Evolutionary conservation across 73 alveolate species (phyloP), one percentile per base, ranked within the genome.

Genomic region (Paramecium octaurelia): DNA sequence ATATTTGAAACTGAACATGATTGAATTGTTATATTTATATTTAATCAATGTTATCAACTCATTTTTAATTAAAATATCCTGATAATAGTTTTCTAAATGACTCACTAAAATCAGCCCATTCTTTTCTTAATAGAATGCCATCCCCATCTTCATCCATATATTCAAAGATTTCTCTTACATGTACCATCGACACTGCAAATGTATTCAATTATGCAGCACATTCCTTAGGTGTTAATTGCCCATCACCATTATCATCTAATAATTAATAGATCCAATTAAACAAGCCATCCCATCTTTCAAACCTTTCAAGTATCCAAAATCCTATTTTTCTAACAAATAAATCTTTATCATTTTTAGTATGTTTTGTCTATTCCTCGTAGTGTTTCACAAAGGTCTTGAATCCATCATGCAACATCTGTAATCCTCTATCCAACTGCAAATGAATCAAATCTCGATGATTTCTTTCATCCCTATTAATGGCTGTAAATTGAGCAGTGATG

Each of bases 201-300:
- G 75, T 48, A 10, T 80, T 31, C 9, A 80, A 80, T 24, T 80
- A 80, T 44, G 46, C 48, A 31, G 91, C 36, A 20, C 70, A 44
- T 46, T 80, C 91, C 24, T 80, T 80, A 20, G 91, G 91, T 18
- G 91, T 44, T 24, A 80, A 24, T 48, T 80, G 12, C 4, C 91
- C 91, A 80, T 80, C 75, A 80, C 91, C 91, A 80, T 80, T 36
- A 80, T 80, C 91, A 80, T 80, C 91, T 80, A 80, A 44, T 80
- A 80, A 48, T 48, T 80, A 48, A 80, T 43, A 80, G 2, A 80
- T 80, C 91, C 91, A 80, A 42, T 44, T 80, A 80, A 44, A 80
- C 20, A 80, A 24, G 0, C 75, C 71, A 80, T 80, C 91, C 91
- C 91, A 80, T 80, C 91, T 80, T 29, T 80, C 91, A 48, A 80